These are phyloP conservation scores for Suillus occidentalis DNA, from an alignment of 768 basidiomycete species.

Conservation along the genomic window DNA sequence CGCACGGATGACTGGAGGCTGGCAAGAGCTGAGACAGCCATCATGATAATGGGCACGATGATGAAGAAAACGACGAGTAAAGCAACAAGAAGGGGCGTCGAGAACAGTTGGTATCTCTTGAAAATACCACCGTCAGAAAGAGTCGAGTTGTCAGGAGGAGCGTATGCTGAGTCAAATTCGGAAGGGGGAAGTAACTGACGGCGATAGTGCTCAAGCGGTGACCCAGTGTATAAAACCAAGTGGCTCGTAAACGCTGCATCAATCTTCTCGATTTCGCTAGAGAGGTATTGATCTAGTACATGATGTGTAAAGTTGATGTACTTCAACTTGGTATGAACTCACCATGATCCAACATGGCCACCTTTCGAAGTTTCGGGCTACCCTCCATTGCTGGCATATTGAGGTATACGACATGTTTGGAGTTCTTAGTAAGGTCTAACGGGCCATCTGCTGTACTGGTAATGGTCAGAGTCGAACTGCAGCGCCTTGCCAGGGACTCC, in stretches of 20 bases:
- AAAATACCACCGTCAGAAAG: slow-evolving; percentile 59
- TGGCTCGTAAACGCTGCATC: slow-evolving; percentile 54
- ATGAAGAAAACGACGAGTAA: slow-evolving; percentile 68
- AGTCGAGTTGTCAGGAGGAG: slow-evolving; percentile 34
- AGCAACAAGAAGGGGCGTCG: slow-evolving; percentile 67
- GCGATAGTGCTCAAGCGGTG: slow-evolving; percentile 39
- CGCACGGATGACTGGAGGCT: slow-evolving; percentile 73
- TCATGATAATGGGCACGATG: slow-evolving; percentile 61
- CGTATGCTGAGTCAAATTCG: slow-evolving; percentile 29
- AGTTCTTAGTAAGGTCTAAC: slow-evolving; percentile 34
- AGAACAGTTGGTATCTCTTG: slow-evolving; percentile 73
- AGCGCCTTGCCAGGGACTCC: slow-evolving; percentile 47
- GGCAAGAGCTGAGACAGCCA: slow-evolving; percentile 65
- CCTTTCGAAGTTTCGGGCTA: slow-evolving; percentile 44
- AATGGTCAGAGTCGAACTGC: slow-evolving; percentile 50
- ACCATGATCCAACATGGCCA: slow-evolving; percentile 57
- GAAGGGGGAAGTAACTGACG: slow-evolving; percentile 39
- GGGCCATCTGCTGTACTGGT: slow-evolving; percentile 39
- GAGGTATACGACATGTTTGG: slow-evolving; percentile 59
- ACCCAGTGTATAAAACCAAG: slow-evolving; percentile 67
- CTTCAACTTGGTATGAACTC: slow-evolving; percentile 18
- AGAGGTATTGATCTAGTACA: slow-evolving; percentile 44
- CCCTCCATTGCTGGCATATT: slow-evolving; percentile 51
- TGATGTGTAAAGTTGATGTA: slow-evolving; percentile 6
- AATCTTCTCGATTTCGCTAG: slow-evolving; percentile 49